These are phyloP conservation scores for Trichosporon sp. DNA, from an alignment of 1,284 basidiomycete genomes.

Conservation along the genomic window DNA sequence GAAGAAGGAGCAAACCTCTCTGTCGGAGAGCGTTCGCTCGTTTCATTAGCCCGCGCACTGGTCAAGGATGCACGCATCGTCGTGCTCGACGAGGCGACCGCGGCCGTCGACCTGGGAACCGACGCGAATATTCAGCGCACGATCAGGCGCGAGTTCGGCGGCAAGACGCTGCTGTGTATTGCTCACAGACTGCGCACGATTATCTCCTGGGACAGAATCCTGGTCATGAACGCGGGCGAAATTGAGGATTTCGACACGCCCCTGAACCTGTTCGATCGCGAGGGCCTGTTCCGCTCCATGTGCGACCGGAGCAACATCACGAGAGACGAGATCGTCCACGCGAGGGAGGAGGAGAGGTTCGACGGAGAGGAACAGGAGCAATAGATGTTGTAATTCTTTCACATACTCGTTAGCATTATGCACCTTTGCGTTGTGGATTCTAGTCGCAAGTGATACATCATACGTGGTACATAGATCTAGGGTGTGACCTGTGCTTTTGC, in stretches of 20 bases:
- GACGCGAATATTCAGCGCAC: slow-evolving; percentile 73
- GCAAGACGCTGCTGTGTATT: slow-evolving; percentile 65
- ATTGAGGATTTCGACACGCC: slow-evolving; percentile 53
- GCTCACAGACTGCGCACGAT: slow-evolving; percentile 77
- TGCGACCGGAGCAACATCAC: slow-evolving; percentile 56
- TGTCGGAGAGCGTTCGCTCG: slow-evolving; percentile 32
- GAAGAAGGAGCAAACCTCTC: slow-evolving; percentile 44
- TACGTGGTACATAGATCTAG: slow-evolving; percentile 13
- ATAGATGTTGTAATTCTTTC: not conserved
- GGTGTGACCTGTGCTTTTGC: too few relatives aligned
- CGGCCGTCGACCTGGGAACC: slow-evolving; percentile 74
- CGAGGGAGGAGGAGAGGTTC: slow-evolving; percentile 25
- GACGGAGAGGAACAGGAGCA: not conserved
- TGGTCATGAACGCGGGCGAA: slow-evolving; percentile 52
- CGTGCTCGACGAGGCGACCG: slow-evolving; percentile 61
- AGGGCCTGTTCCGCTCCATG: slow-evolving; percentile 51
- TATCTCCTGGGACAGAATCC: slow-evolving; percentile 54
- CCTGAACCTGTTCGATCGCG: slow-evolving; percentile 48
- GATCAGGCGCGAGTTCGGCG: slow-evolving; percentile 69
- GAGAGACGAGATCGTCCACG: slow-evolving; percentile 51
- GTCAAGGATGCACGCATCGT: slow-evolving; percentile 71
- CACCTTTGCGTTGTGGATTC: not conserved
- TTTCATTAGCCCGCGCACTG: slow-evolving; percentile 70
- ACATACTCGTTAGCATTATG: not conserved
- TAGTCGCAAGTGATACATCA: slow-evolving; percentile 16